These are phyloP conservation scores for Lomentospora prolificans DNA, from an alignment of 2,329 filamentous ascomycete species.

Conservation along the genomic window DNA sequence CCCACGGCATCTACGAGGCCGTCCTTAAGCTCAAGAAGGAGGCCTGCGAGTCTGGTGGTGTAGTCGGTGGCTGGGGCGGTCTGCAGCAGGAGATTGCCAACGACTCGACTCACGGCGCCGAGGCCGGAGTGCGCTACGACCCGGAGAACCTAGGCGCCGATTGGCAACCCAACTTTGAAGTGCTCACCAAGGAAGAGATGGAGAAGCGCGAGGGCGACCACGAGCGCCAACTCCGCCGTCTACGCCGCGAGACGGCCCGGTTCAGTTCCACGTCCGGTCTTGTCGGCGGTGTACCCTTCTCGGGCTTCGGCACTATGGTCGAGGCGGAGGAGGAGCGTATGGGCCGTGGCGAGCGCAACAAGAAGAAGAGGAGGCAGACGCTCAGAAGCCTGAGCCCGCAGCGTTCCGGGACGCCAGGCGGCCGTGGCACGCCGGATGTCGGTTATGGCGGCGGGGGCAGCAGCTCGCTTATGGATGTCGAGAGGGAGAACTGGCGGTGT, in stretches of 20 bases:
- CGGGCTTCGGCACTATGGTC: slow-evolving; percentile 39
- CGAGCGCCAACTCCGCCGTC: slow-evolving; percentile 76
- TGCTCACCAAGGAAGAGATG: slow-evolving; percentile 87
- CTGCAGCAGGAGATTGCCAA: slow-evolving; percentile 65
- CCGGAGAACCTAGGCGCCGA: slow-evolving; percentile 77
- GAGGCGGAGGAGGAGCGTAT: slow-evolving; percentile 68
- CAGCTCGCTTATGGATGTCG: slow-evolving; percentile 61
- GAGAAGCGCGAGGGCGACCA: slow-evolving; percentile 93
- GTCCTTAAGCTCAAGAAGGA: slow-evolving; percentile 91
- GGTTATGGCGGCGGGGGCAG: slow-evolving; percentile 60
- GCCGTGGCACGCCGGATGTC: slow-evolving; percentile 71
- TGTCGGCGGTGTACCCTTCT: slow-evolving; percentile 60
- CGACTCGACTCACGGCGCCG: slow-evolving; percentile 69
- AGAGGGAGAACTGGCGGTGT: slow-evolving; percentile 79
- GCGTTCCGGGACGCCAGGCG: slow-evolving; percentile 52
- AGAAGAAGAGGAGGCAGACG: slow-evolving; percentile 69
- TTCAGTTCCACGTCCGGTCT: slow-evolving; percentile 83
- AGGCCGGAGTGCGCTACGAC: slow-evolving; percentile 92
- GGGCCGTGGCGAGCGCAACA: slow-evolving; percentile 84
- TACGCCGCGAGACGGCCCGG: slow-evolving; percentile 82
- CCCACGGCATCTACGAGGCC: slow-evolving; percentile 94
- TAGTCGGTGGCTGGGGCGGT: slow-evolving; percentile 64
- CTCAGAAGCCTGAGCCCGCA: slow-evolving; percentile 78
- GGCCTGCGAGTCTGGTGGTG: slow-evolving; percentile 80
- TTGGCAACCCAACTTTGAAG: slow-evolving; percentile 76